Evolutionary conservation across 495 filamentous ascomycete species (phyloP).

Genomic region (Tuber microsphaerosporum): DNA sequence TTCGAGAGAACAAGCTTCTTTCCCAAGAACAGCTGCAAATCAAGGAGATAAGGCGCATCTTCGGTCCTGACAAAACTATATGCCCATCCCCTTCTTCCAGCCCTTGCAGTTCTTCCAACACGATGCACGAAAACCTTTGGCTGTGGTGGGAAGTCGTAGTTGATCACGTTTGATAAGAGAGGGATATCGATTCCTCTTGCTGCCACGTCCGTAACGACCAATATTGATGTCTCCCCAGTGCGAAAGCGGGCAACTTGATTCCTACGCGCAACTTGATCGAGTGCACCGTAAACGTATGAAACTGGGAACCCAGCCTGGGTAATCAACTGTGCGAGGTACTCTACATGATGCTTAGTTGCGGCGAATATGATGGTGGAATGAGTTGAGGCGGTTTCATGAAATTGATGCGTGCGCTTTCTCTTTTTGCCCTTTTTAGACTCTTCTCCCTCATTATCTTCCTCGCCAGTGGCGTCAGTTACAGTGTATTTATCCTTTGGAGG

Average conservation of each 20-base stretch:
- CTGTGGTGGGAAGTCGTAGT: conserved; percentile 96
- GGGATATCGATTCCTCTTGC: conserved; percentile 97
- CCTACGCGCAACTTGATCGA: conserved; percentile 87
- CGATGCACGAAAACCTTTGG: conserved; percentile 96
- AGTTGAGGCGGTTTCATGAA: conserved; percentile 56
- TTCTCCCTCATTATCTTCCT: conserved; percentile 32
- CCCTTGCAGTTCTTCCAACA: conserved; percentile 89
- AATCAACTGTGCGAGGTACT: conserved; percentile 74
- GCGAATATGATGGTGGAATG: conserved; percentile 91
- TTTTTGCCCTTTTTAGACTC: conserved; percentile 52
- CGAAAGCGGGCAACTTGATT: conserved; percentile 85
- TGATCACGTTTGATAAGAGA: conserved; percentile 91
- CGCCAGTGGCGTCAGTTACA: conserved; percentile 19
- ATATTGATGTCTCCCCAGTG: conserved; percentile 71
- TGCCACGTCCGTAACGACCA: conserved; percentile 97
- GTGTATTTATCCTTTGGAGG: conserved; percentile 41
- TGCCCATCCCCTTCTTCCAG: conserved; percentile 85
- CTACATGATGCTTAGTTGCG: conserved; percentile 96
- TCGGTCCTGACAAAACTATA: conserved; percentile 80
- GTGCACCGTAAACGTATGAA: conserved; percentile 84
- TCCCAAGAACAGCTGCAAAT: conserved; percentile 90
- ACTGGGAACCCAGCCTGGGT: conserved; percentile 70
- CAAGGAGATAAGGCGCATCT: conserved; percentile 83
- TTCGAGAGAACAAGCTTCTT: conserved; percentile 57
- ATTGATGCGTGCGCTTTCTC: conserved; percentile 56